Conservation (phyloP, 129 eudicot genomes). For the Dittrichia graveolens region DNA sequence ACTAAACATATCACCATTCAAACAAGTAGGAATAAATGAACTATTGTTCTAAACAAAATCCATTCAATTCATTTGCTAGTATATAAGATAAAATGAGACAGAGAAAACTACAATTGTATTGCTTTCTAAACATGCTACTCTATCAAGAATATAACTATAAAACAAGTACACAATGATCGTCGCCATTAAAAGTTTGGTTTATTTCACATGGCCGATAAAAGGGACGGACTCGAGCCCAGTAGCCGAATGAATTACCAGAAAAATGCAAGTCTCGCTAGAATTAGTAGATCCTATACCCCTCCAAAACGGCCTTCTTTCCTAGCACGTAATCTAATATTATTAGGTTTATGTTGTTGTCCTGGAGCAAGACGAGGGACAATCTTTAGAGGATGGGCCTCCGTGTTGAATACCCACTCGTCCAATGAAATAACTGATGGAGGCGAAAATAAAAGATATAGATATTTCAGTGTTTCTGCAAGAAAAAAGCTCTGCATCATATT, state of each 20-base stretch:
- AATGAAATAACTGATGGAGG: conserved; percentile 84
- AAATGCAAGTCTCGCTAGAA: conserved; percentile 1
- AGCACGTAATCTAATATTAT: conserved; percentile 45
- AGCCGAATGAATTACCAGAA: conserved; percentile 22
- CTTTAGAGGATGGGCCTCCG: conserved; percentile 94
- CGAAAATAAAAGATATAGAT: conserved; percentile 88
- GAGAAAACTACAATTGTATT: conserved; percentile 21
- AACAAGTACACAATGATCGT: conserved; percentile 31
- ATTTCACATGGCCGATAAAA: conserved; percentile 32
- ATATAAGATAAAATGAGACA: conserved; percentile 9
- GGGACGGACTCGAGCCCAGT: too few species aligned
- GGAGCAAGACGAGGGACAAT: conserved; percentile 57
- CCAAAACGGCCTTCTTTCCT: conserved; percentile 92
- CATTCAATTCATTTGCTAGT: conserved; percentile 19
- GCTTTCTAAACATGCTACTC: conserved; percentile 31
- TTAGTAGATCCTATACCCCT: conserved; percentile 30
- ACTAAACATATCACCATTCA: too few species aligned
- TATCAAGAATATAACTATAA: conserved; percentile 25
- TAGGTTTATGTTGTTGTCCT: conserved; percentile 33
- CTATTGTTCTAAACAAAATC: conserved; percentile 14
- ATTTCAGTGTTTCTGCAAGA: conserved; percentile 95
- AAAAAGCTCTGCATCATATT: conserved; percentile 99
- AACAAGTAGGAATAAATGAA: not conserved
- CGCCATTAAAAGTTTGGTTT: conserved; percentile 6
- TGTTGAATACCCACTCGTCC: conserved; percentile 98